Evolutionary conservation across 306 rosid genomes (phyloP).

Genomic region (Psophocarpus tetragonolobus): DNA sequence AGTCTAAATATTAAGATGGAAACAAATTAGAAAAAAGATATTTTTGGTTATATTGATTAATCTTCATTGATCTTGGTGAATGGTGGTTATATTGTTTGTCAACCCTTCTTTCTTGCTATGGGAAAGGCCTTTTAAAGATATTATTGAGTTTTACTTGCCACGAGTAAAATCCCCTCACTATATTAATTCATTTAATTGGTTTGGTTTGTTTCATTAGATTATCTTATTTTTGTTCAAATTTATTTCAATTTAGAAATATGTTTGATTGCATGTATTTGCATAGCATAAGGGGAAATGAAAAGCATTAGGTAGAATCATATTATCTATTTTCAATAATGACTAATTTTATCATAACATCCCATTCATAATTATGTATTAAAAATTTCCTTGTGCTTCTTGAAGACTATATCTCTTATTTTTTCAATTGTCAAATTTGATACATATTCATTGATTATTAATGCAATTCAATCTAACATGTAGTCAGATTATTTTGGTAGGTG

Average conservation of each 20-base stretch:
- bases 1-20: too few species aligned
- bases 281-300: conserved; percentile 1
- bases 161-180: not conserved
- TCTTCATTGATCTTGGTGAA: not conserved
- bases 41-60: not conserved
- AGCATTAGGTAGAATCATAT: not conserved
- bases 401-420: not conserved
- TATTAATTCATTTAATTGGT: not conserved
- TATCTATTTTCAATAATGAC: not conserved
- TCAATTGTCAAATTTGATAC: not conserved
- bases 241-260: not conserved
- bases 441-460: conserved; percentile 5
- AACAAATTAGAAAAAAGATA: too few species aligned
- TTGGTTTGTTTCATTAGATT: not conserved
- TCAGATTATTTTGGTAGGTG: conserved; percentile 52
- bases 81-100: not conserved
- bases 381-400: not conserved
- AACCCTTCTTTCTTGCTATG: conserved; percentile 5
- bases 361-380: not conserved
- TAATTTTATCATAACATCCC: not conserved
- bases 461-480: conserved; percentile 35
- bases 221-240: not conserved
- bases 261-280: not conserved
- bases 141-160: not conserved
- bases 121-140: not conserved